Base-by-base conservation (phyloP, 2,329 filamentous ascomycete genomes). In the Ceratocystis albifundus region DNA sequence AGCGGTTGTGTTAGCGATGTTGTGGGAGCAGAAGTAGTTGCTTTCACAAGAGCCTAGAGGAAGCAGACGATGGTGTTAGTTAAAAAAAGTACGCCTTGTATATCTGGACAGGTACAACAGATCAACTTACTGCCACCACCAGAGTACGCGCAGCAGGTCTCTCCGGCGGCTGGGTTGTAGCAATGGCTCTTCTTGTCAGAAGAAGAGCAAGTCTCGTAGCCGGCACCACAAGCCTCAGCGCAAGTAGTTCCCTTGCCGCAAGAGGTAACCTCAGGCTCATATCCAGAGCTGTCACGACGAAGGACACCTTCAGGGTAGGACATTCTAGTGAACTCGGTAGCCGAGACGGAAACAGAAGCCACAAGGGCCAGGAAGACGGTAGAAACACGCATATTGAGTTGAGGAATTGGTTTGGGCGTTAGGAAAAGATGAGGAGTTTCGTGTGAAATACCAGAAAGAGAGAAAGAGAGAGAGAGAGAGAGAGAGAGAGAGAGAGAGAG, bases 11-110 rank as follows among this genome's bases (percentile, higher is more conserved):
- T 75, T 74, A 57, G 73, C 71, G 64, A 74, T 73, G 72, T 85
- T 80, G 70, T 80, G 76, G n/a, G 82, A 79, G 76, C 85, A 87
- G 77, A 82, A 87, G 77, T 81, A 87, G 62, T 82, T 83, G 17
- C 75, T 73, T 41, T 83, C 79, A 73, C 84, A 87, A 41, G 84
- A 82, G 74, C 84, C 83, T 85, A 64, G 36, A 41, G 2, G 12
- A 41, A 12, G 3, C 36, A 7, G 3, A 28, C 61, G 15, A n/a
- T n/a, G 48, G 50, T 57, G 67, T 69, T 53, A 69, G 66, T 61
- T 41, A 22, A 25, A 4, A 64, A 22, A 48, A 4, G 62, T 15
- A 17, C 10, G 12, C 5, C 22, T 4, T 10, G 10, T 61, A 3
- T 36, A 25, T 1, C n/a, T 45, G 36, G 10, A 41, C 1, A 5